These are phyloP conservation scores for Capsella bursapastoris DNA, from an alignment of 345 rosid species.

Conservation along the genomic window DNA sequence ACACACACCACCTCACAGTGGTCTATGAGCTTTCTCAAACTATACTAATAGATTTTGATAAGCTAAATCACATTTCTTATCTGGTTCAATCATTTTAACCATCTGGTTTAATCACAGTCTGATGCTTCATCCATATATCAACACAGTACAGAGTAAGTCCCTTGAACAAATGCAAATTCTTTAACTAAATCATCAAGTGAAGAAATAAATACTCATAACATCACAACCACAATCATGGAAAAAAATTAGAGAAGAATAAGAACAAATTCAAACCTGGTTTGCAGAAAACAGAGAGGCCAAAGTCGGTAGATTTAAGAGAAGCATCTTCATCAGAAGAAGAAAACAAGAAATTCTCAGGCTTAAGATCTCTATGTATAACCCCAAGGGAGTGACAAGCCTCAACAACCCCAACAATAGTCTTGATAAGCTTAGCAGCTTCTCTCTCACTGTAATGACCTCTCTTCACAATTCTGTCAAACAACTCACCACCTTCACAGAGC, in stretches of 20 bases:
- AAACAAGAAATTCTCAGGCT: conserved; percentile 84
- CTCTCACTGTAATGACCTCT: conserved; percentile 78
- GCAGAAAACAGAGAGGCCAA: conserved; percentile 79
- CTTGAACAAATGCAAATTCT: background rate
- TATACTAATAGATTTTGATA: no score
- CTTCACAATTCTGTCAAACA: conserved; percentile 72
- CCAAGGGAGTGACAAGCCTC: conserved; percentile 81
- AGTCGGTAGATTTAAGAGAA: conserved; percentile 78
- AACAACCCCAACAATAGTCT: conserved; percentile 82
- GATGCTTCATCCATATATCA: no score
- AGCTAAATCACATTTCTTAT: no score
- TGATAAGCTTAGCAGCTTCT: conserved; percentile 75
- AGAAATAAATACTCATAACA: background rate
- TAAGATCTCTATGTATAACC: conserved; percentile 77
- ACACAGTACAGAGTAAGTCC: no score
- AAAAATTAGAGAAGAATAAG: background rate
- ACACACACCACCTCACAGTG: conserved; percentile 1
- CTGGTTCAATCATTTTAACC: no score
- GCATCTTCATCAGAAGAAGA: conserved; percentile 66
- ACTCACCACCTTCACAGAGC: conserved; percentile 77
- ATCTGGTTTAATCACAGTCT: no score
- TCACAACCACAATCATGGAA: conserved; percentile 2
- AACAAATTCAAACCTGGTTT: conserved; percentile 57
- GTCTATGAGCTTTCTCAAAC: no score
- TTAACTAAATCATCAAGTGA: background rate